Conservation (phyloP, 495 filamentous ascomycete genomes). For the Geopyxis carbonaria region DNA sequence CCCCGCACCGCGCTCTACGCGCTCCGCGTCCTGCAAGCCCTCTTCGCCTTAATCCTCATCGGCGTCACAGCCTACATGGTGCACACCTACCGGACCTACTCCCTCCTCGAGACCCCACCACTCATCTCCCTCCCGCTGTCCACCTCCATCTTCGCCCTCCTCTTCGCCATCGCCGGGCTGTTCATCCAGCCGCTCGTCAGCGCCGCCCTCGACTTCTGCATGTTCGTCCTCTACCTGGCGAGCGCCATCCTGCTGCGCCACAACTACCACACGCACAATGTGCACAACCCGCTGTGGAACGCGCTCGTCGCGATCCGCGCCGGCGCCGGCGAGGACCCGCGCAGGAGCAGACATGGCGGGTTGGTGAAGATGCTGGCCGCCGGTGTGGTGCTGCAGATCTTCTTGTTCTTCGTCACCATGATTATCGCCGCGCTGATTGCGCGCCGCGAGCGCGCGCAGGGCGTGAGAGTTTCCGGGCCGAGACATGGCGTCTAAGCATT, state of each 20-base stretch:
- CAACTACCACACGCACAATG: slow-evolving; percentile 11
- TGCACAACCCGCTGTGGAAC: slow-evolving; percentile 9
- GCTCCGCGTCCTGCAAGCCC: slow-evolving; percentile 17
- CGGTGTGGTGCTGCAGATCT: not conserved
- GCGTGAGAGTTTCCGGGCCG: too few relatives aligned
- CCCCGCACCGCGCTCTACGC: too few relatives aligned
- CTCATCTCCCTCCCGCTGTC: slow-evolving; percentile 17
- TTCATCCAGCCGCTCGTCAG: slow-evolving; percentile 18
- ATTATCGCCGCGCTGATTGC: slow-evolving; percentile 10
- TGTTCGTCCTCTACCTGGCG: slow-evolving; percentile 23
- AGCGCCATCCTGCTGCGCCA: slow-evolving; percentile 15
- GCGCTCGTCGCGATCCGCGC: not conserved
- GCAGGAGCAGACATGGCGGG: not conserved
- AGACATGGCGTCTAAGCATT: too few relatives aligned
- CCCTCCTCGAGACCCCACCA: slow-evolving; percentile 19
- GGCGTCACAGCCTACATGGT: slow-evolving; percentile 22
- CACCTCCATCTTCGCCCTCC: slow-evolving; percentile 17
- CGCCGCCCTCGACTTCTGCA: slow-evolving; percentile 17
- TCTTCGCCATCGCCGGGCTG: slow-evolving; percentile 12
- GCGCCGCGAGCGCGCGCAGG: too few relatives aligned
- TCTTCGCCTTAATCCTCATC: slow-evolving; percentile 23
- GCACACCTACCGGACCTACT: slow-evolving; percentile 11
- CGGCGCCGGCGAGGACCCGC: not conserved
- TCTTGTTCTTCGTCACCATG: slow-evolving; percentile 17
- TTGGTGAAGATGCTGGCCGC: not conserved